These are phyloP conservation scores for Penstemon newberryi DNA, from an alignment of 257 asterid genomes.

Conservation along the genomic window DNA sequence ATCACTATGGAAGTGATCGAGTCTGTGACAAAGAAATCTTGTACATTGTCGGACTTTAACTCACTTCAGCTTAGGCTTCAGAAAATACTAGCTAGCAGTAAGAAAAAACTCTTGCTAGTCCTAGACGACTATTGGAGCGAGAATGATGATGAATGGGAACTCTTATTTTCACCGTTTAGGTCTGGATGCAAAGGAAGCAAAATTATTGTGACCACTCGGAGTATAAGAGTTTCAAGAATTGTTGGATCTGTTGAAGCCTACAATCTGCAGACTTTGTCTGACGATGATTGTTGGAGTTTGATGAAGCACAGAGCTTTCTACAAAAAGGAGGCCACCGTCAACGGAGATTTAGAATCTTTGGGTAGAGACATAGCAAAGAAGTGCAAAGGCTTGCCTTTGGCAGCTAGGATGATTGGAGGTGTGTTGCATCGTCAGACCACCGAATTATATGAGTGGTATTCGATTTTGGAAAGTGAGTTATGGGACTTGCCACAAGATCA, in stretches of 20 bases:
- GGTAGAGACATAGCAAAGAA: slow-evolving; percentile 30
- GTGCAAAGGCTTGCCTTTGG: slow-evolving; percentile 36
- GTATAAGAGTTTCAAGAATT: slow-evolving; percentile 5
- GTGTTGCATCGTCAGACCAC: slow-evolving; percentile 15
- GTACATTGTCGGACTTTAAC: slow-evolving; percentile 23
- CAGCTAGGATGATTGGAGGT: slow-evolving; percentile 24
- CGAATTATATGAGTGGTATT: slow-evolving; percentile 11
- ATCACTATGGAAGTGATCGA: slow-evolving; percentile 26
- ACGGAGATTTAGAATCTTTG: not conserved
- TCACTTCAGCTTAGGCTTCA: slow-evolving; percentile 11
- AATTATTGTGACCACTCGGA: slow-evolving; percentile 18
- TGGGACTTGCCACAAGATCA: slow-evolving; percentile 18
- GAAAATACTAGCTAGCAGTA: not conserved
- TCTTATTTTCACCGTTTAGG: slow-evolving; percentile 2
- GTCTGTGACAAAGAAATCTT: slow-evolving; percentile 20
- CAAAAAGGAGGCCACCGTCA: not conserved
- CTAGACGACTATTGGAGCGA: slow-evolving; percentile 22
- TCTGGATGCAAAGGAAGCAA: slow-evolving; percentile 17
- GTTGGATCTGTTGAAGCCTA: not conserved
- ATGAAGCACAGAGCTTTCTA: not conserved
- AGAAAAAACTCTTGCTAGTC: not conserved
- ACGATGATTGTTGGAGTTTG: slow-evolving; percentile 14
- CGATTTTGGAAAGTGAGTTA: slow-evolving; percentile 22
- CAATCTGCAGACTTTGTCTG: not conserved
- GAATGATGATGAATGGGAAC: not conserved